Percentiles rank a stretch among this genome's conserved stretches.
Conservation (phyloP, 2,329 filamentous ascomycete genomes). For the Arthrinium phaeospermum region DNA sequence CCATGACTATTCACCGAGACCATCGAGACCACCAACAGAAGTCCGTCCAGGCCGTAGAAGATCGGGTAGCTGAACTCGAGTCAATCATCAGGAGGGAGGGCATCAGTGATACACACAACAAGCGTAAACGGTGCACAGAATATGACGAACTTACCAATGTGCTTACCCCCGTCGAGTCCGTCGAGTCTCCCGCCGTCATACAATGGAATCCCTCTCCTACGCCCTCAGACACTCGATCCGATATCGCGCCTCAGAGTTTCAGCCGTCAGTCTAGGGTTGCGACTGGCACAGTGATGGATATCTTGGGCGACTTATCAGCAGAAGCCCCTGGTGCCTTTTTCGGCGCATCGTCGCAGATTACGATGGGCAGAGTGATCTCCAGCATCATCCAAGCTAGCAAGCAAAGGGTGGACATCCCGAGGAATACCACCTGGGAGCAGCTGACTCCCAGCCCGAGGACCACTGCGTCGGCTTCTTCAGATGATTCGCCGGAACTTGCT, state of each 20-base stretch:
- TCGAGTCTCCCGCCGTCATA: not conserved
- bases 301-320: constrained; percentile 32
- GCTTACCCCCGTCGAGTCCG: not conserved
- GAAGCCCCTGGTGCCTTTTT: constrained; percentile 32
- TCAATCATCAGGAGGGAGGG: constrained; percentile 25
- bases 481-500: constrained; percentile 25
- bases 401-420: not conserved
- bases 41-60: constrained; percentile 26
- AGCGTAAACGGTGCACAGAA: constrained; percentile 8
- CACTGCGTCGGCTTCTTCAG: not conserved
- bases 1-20: constrained; percentile 39
- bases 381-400: constrained; percentile 30
- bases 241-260: constrained; percentile 17
- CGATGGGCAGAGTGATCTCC: constrained; percentile 31
- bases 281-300: constrained; percentile 27
- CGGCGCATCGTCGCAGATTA: constrained; percentile 32
- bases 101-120: constrained; percentile 15
- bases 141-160: not conserved
- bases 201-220: constrained; percentile 19
- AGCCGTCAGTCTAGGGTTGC: constrained; percentile 6
- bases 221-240: constrained; percentile 14
- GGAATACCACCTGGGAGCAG: not conserved
- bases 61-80: constrained; percentile 30
- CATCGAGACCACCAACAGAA: constrained; percentile 31
- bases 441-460: not conserved